Percentiles rank a stretch among this genome's conserved stretches.
Conservation (phyloP, 2,329 filamentous ascomycete species). For the Fusarium staphyleae region DNA sequence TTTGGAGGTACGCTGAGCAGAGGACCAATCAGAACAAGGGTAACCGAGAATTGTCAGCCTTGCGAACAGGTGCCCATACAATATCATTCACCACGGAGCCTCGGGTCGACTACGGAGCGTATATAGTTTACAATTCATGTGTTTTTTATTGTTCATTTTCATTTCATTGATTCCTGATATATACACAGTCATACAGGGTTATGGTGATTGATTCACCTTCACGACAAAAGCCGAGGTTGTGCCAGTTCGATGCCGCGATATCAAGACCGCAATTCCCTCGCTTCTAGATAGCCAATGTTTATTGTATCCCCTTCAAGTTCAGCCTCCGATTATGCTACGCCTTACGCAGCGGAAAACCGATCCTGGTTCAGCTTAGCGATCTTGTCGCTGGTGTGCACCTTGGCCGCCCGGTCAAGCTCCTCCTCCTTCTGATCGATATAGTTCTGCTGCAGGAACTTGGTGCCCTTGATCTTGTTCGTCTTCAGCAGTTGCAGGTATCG, state of each 20-base stretch:
- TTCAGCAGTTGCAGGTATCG: conserved; percentile 81
- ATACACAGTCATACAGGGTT: conserved; percentile 46
- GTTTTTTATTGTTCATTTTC: conserved; percentile 23
- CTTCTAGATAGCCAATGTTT: conserved; percentile 28
- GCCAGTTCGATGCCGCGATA: conserved; percentile 29
- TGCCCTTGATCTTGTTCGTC: conserved; percentile 78
- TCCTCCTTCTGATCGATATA: conserved; percentile 65
- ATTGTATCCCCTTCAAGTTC: conserved; percentile 9
- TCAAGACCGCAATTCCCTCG: conserved; percentile 32
- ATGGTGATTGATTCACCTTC: conserved; percentile 32
- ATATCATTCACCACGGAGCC: background rate
- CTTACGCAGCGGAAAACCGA: conserved; percentile 43
- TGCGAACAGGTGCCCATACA: conserved; percentile 19
- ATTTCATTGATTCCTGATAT: conserved; percentile 44
- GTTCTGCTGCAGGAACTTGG: conserved; percentile 81
- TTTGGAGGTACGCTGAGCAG: conserved; percentile 39
- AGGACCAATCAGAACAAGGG: conserved; percentile 39
- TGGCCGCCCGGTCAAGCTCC: conserved; percentile 48
- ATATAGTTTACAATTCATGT: background rate
- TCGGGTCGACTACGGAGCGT: background rate
- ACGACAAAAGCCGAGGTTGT: conserved; percentile 26
- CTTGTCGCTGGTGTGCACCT: conserved; percentile 51
- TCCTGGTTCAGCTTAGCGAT: conserved; percentile 49
- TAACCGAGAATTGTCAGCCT: conserved; percentile 42
- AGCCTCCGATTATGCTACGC: background rate